Conservation (phyloP, 1,284 basidiomycete species). For the Phellopilus nigrolimitatus region DNA sequence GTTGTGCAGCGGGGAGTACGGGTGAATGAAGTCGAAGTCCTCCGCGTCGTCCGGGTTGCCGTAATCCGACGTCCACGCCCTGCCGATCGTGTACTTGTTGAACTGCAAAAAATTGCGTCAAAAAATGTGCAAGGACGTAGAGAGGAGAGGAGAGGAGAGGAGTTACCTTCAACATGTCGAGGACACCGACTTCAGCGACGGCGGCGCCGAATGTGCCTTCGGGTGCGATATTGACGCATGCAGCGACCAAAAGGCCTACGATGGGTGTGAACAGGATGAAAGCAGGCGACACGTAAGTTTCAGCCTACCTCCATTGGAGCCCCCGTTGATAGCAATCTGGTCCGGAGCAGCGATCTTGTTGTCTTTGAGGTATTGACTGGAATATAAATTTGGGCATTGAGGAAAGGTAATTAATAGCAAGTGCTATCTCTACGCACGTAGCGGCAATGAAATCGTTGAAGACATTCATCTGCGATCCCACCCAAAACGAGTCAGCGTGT, state of each 20-base stretch:
- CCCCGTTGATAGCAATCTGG: slow-evolving; percentile 76
- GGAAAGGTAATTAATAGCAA: not conserved
- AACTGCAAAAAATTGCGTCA: slow-evolving; percentile 41
- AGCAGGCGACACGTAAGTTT: not conserved
- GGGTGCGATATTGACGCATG: slow-evolving; percentile 76
- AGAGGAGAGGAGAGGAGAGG: slow-evolving; percentile 17
- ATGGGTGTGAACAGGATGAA: slow-evolving; percentile 13
- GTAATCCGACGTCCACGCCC: slow-evolving; percentile 78
- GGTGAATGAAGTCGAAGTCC: slow-evolving; percentile 80
- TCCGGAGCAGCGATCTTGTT: slow-evolving; percentile 67
- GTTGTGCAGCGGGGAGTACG: slow-evolving; percentile 75
- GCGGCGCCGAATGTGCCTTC: slow-evolving; percentile 78
- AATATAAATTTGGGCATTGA: not conserved
- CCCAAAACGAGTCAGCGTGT: no score
- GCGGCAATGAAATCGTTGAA: slow-evolving; percentile 83
- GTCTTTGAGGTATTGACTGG: slow-evolving; percentile 65
- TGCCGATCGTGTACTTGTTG: slow-evolving; percentile 73
- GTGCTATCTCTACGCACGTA: slow-evolving; percentile 42
- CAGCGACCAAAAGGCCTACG: slow-evolving; percentile 76
- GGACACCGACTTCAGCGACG: slow-evolving; percentile 76
- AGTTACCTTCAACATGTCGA: slow-evolving; percentile 76
- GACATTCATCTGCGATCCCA: slow-evolving; percentile 61
- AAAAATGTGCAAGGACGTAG: slow-evolving; percentile 8
- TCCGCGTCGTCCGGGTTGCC: slow-evolving; percentile 72
- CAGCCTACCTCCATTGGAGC: slow-evolving; percentile 66